Base-by-base conservation (phyloP, 768 basidiomycete genomes). In the Rhodocollybia butyracea region DNA sequence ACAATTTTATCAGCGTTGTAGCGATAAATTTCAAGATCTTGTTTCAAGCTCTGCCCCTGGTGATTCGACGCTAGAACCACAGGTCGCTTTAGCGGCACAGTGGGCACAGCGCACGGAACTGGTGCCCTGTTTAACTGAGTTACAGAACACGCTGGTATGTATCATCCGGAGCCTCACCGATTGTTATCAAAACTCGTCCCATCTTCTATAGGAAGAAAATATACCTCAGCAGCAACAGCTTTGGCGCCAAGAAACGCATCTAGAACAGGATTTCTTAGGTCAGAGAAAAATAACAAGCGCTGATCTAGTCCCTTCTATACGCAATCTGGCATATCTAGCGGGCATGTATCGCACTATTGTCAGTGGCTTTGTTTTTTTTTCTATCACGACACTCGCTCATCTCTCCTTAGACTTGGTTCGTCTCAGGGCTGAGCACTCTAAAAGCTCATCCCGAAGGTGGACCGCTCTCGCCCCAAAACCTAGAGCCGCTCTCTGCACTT, bases 1-100 rank as follows among this genome's bases (percentile, higher is more conserved):
- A 38, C 94, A 97, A 68, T 97, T 96, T 66, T 97, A 98, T 63
- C 93, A 97, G 66, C 84, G 89, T 26, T 98, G 94, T 61, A 93
- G 91, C 61, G 88, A 94, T 63, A 80, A 86, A 36, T 97, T 92
- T 67, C 88, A 93, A 59, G 81, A 83, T 64, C 73, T 91, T 31
- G 86, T 89, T 12, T 76, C 82, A 3, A 59, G 69, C 2, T 60
- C 64, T 24, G 62, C 69, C 21, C 63, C 66, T 31, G 60, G 60
- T n/a, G 73, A 70, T 17, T 39, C 63, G 15, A 73, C 70, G 7
- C 21, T 34, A 22, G 82, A 82, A 56, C 66, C 80, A 50, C 69
- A 73, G 45, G 60, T 89, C 22, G 74, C 81, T n/a, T 65, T 86
- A 45, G 77, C 85, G 54, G 82, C 89, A 46, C 78, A 86, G 46